Evolutionary conservation across 106 monocot genomes (phyloP).

Genomic region (Ottelia alismoides): DNA sequence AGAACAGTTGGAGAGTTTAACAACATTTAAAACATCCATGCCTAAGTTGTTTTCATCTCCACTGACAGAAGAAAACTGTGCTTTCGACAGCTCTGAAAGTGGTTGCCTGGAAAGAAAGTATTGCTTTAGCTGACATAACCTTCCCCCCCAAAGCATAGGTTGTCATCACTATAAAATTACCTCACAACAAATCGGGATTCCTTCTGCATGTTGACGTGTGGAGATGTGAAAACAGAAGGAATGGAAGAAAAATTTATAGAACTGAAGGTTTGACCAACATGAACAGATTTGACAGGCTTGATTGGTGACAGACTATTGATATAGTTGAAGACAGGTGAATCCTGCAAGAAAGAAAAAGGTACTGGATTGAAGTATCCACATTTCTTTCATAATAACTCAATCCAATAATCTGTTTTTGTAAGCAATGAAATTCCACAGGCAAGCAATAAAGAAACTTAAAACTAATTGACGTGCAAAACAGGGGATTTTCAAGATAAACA

Average conservation of each 20-base stretch:
- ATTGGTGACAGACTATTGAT: conserved; percentile 20
- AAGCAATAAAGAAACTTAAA: too few species aligned
- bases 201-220: conserved; percentile 9
- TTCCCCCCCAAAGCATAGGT: too few species aligned
- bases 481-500: too few species aligned
- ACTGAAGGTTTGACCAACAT: conserved; percentile 10
- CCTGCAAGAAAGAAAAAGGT: conserved; percentile 15
- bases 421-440: too few species aligned
- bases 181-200: conserved; percentile 3
- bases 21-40: conserved; percentile 11
- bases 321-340: conserved; percentile 17
- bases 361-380: too few species aligned
- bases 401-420: too few species aligned
- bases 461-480: too few species aligned
- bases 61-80: conserved; percentile 22
- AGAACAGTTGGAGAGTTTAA: conserved; percentile 10
- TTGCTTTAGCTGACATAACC: too few species aligned
- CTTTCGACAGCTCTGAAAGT: conserved; percentile 33
- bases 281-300: conserved; percentile 6
- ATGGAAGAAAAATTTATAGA: conserved; percentile 6
- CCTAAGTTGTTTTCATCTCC: conserved; percentile 16
- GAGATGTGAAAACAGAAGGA: conserved; percentile 16
- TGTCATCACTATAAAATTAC: conserved; percentile 5
- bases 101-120: conserved; percentile 46
- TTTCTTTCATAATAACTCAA: too few species aligned